Evolutionary conservation across 257 asterid genomes (phyloP).

Genomic region (Jacaranda mimosifolia): DNA sequence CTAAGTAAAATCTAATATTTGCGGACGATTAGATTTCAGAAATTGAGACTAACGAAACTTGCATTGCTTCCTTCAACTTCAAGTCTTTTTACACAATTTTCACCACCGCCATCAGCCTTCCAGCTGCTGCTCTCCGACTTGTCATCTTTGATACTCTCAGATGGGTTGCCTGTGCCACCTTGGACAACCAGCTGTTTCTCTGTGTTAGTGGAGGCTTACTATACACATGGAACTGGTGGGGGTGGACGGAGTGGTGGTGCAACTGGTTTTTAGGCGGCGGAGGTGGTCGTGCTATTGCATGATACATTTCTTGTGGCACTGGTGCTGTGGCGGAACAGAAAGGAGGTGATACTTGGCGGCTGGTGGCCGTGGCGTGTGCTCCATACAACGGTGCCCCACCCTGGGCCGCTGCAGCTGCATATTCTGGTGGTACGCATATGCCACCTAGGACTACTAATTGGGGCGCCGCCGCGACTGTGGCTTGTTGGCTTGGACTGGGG

Average conservation of each 20-base stretch:
- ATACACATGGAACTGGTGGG: slow-evolving; percentile 57
- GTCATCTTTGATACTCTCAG: slow-evolving; percentile 50
- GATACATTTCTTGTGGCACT: slow-evolving; percentile 55
- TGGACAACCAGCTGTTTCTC: not conserved
- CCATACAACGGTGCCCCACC: slow-evolving; percentile 40
- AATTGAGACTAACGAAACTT: not conserved
- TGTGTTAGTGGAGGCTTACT: slow-evolving; percentile 10
- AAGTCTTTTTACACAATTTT: slow-evolving; percentile 23
- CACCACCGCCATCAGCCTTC: slow-evolving; percentile 60
- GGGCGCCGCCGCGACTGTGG: slow-evolving; percentile 49
- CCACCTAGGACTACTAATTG: too few species aligned
- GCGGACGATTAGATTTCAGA: not conserved
- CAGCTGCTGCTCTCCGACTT: slow-evolving; percentile 47
- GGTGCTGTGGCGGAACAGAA: slow-evolving; percentile 40
- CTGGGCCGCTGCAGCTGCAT: slow-evolving; percentile 64
- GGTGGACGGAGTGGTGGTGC: slow-evolving; percentile 38
- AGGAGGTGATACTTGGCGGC: slow-evolving; percentile 41
- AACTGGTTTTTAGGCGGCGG: slow-evolving; percentile 43
- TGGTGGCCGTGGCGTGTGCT: slow-evolving; percentile 45
- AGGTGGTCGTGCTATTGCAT: slow-evolving; percentile 39
- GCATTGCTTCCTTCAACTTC: not conserved
- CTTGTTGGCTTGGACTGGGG: slow-evolving; percentile 70
- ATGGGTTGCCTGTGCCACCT: slow-evolving; percentile 35
- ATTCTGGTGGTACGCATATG: too few species aligned
- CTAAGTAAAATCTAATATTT: not conserved